Base-by-base conservation (phyloP, 2,329 filamentous ascomycete species). In the Penicillium sp. region DNA sequence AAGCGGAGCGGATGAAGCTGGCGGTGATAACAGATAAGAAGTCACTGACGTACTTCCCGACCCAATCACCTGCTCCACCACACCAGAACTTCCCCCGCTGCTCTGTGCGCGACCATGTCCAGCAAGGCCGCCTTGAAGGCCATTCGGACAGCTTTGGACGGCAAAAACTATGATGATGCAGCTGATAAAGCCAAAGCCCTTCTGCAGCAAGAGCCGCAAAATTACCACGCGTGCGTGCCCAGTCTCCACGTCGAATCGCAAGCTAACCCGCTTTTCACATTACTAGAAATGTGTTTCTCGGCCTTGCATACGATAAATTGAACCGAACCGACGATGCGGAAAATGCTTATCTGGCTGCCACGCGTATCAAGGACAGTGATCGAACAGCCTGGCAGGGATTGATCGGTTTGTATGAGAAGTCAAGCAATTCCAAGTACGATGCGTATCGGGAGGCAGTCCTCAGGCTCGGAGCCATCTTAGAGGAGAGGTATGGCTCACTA, bases 311-410 rank as follows among this genome's bases (percentile, higher is more conserved):
- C 30, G 87, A 94, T 62, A 92, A 88, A 60, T 76, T 83, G 45
- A 77, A 79, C 43, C 76, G 80, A 44, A 66, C 75, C 6, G 79
- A 84, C 5, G 82, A 86, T 27, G 81, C 92, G 0, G 88, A 92
- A 52, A 76, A 74, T 22, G 78, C 81, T 1, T 96, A 96, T 62
- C 71, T 75, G 27, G 72, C 76, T 20, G 92, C 90, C 1, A 77
- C 84, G 4, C 71, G 73, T 13, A 69, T 86, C 44, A 89, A 86
- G 48, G 77, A 81, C 1, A 71, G 77, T 12, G 88, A 95, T 51
- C 70, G 79, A n/a, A 84, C 90, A 54, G 85, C 85, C 49, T 96
- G 86, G 87, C 85, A 95, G 60, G 92, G 92, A 1, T 71, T 98
- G 30, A 76, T 92, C 61, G 85, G 82, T 55, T 66, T 96, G 18